Evolutionary conservation across 2,329 filamentous ascomycete genomes (phyloP), one percentile per base, ranked within the genome.

Genomic region (Ascosphaera aggregata): DNA sequence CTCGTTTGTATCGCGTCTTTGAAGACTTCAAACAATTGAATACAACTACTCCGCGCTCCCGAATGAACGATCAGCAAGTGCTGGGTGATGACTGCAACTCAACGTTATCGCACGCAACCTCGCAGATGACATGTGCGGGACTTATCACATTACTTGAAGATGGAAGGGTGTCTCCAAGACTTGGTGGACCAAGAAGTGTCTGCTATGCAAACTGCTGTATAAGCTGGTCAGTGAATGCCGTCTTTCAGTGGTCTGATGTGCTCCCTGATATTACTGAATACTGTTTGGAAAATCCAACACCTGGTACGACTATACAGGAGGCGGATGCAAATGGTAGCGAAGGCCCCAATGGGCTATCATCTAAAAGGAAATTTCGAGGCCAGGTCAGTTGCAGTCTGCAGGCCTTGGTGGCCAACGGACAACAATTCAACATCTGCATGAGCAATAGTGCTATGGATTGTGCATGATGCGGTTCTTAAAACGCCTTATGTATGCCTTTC

Each of bases 121-220:
- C 34, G n/a, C 9, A 8, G n/a, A 18, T 35, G 34, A 35, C 34
- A 7, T 35, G 34, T 18, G 7, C 34, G 5, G 34, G 34, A 35
- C 34, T 35, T 35, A 5, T 35, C 7, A 35, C 34, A 18, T 15
- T 35, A 15, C 34, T 35, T 5, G 16, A 35, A 18, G 34, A 35
- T 18, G 34, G 34, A 18, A 7, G 34, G 9, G 16, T 35, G 34
- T 35, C 34, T n/a, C 22, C 18, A 4, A 39, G 20, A 16, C n/a
- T 11, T 16, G 37, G 37, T 18, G 37, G 37, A 11, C 37, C 37
- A 5, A 18, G 37, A 30, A 39, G 22, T 20, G 15, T 39, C 15
- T 39, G 37, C 15, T 31, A 31, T 16, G 4, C 18, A 4, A 17
- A n/a, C 9, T 39, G 37, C 22, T 39, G 37, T 19, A 34, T 39